A percentile compares a stretch with the other conserved stretches of the same genome.
phyloP scores from a whole-genome alignment of 805 yeast species.

The Metschnikowia arizonensis region DNA sequence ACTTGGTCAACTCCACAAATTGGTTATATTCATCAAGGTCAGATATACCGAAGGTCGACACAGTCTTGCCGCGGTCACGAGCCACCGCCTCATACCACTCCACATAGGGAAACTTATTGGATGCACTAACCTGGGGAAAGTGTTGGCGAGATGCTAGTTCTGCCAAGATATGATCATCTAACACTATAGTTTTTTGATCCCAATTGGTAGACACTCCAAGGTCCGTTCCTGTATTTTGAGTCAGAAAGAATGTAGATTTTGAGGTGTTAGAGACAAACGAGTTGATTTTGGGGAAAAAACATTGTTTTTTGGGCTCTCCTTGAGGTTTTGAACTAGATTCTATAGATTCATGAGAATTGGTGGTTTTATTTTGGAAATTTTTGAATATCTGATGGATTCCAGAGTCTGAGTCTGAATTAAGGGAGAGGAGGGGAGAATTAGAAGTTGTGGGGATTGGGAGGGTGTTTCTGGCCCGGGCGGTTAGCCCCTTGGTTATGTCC shows the following conservation, averaged over 20 bases:
- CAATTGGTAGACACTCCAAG: background rate
- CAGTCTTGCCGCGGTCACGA: slow-evolving; percentile 1
- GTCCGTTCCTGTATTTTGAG: background rate
- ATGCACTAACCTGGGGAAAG: too few species aligned
- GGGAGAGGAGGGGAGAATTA: too few species aligned
- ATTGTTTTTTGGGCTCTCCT: too few species aligned
- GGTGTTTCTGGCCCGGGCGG: too few species aligned
- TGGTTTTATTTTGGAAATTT: background rate
- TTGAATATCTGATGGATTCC: slow-evolving; percentile 2
- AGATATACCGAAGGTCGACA: slow-evolving; percentile 26
- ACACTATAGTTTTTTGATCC: background rate
- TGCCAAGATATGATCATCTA: background rate
- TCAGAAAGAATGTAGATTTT: background rate
- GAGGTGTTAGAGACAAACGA: background rate
- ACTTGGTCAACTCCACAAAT: slow-evolving; percentile 32
- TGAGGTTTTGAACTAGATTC: too few species aligned
- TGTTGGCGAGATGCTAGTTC: background rate
- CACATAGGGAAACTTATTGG: slow-evolving; percentile 11
- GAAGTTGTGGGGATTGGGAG: too few species aligned
- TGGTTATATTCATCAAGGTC: slow-evolving; percentile 32
- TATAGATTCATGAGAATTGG: too few species aligned
- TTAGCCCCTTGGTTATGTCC: too few species aligned
- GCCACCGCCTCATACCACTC: slow-evolving; percentile 11
- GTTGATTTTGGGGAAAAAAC: background rate
- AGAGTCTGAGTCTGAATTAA: too few species aligned